Evolutionary conservation across 495 filamentous ascomycete species (phyloP).

Genomic region (Penicillium turbatum): DNA sequence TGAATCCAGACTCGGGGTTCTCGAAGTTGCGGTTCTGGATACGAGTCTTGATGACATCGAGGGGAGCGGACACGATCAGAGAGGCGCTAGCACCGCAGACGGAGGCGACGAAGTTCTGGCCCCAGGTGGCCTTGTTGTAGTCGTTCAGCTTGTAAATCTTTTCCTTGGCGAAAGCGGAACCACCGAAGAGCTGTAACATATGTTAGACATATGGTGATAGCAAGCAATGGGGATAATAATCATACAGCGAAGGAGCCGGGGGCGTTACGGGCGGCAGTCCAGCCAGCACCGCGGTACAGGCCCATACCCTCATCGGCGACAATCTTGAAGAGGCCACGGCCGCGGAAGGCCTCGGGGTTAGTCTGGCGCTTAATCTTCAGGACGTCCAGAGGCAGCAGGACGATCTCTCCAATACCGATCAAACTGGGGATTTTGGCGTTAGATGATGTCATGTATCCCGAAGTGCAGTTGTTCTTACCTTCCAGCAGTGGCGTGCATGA

Average conservation of each 20-base stretch:
- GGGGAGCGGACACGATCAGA: conserved; percentile 85
- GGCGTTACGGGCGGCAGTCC: conserved; percentile 96
- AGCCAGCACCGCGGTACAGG: conserved; percentile 91
- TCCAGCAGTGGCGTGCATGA: conserved; percentile 95
- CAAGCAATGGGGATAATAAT: conserved; percentile 3
- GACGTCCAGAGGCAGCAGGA: conserved; percentile 91
- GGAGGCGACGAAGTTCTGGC: conserved; percentile 96
- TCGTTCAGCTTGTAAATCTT: conserved; percentile 81
- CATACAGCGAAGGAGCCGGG: conserved; percentile 94
- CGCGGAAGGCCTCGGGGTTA: conserved; percentile 96
- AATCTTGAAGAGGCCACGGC: conserved; percentile 85
- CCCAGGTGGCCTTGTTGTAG: conserved; percentile 93
- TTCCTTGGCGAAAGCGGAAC: conserved; percentile 96
- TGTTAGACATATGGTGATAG: conserved; percentile 15
- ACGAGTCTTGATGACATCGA: conserved; percentile 98
- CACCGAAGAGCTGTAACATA: conserved; percentile 80
- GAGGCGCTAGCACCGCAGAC: conserved; percentile 91
- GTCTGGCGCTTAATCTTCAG: conserved; percentile 99
- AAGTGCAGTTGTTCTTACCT: conserved; percentile 48
- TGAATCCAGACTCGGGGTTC: conserved; percentile 89
- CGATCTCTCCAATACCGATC: conserved; percentile 95
- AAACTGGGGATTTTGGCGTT: conserved; percentile 49
- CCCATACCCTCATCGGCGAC: conserved; percentile 92
- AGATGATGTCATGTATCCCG: neutral
- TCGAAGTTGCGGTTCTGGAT: conserved; percentile 99